Percentiles rank a stretch among this genome's conserved stretches.
Evolutionary conservation across 768 basidiomycete genomes (phyloP).

Genomic region (Udeniomyces megalosporus): DNA sequence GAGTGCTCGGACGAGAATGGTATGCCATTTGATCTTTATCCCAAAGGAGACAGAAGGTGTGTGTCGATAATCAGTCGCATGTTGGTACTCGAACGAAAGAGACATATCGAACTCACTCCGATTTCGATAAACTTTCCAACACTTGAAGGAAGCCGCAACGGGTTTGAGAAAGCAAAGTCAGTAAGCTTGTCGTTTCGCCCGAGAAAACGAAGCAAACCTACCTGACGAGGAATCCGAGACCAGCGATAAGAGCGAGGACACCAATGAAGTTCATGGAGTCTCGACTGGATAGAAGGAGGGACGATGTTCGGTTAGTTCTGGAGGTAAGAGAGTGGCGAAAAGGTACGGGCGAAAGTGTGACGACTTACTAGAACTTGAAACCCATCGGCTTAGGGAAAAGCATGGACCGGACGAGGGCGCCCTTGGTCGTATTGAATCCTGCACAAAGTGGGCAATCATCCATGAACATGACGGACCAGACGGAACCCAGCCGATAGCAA

Average conservation of each 20-base stretch:
- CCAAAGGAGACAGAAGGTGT: conserved; percentile 3
- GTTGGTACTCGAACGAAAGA: not conserved
- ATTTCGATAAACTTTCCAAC: conserved; percentile 82
- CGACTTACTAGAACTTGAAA: conserved; percentile 86
- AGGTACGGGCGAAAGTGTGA: conserved; percentile 40
- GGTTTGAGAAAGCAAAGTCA: not conserved
- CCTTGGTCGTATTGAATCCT: conserved; percentile 92
- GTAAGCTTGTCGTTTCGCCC: not conserved
- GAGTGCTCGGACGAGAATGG: conserved; percentile 76
- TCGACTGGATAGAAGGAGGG: conserved; percentile 18
- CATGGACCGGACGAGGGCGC: conserved; percentile 89
- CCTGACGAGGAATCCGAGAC: conserved; percentile 75
- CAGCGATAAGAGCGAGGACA: conserved; percentile 80
- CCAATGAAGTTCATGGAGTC: conserved; percentile 52
- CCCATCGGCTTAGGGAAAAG: conserved; percentile 95
- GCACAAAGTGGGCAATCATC: conserved; percentile 20
- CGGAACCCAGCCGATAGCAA: not conserved
- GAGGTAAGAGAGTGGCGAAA: not conserved
- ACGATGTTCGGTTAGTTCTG: too few species aligned
- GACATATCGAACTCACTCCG: conserved; percentile 46
- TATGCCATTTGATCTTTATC: conserved; percentile 64
- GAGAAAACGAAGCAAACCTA: not conserved
- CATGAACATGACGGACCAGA: not conserved
- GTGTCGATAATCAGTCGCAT: not conserved
- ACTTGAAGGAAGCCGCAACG: too few species aligned